Evolutionary conservation across 805 yeast species (phyloP).

Genomic region (Cyberlindnera lachancei): DNA sequence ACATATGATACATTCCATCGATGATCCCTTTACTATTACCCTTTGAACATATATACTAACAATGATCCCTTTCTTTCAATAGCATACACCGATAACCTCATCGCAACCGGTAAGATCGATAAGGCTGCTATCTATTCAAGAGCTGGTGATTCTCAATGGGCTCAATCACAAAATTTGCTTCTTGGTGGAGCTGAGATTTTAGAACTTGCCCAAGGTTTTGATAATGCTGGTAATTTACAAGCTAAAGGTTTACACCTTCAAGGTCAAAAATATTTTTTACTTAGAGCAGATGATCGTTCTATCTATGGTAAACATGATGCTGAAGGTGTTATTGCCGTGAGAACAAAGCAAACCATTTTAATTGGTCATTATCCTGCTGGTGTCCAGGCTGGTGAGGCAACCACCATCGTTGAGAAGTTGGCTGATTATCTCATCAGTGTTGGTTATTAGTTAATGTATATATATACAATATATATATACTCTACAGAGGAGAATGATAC

Average conservation of each 20-base stretch:
- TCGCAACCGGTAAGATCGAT: conserved; percentile 83
- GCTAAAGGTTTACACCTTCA: conserved; percentile 80
- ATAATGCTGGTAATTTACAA: conserved; percentile 72
- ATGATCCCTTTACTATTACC: too few relatives aligned
- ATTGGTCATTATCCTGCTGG: conserved; percentile 93
- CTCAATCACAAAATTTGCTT: conserved; percentile 60
- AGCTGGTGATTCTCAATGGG: conserved; percentile 96
- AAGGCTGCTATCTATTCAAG: conserved; percentile 89
- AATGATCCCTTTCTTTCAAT: background rate
- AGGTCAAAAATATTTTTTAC: conserved; percentile 79
- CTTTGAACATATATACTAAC: too few relatives aligned
- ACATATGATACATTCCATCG: too few relatives aligned
- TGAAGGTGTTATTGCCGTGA: conserved; percentile 83
- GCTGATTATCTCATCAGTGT: conserved; percentile 91
- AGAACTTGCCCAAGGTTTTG: conserved; percentile 72
- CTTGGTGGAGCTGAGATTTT: conserved; percentile 65
- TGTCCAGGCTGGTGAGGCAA: conserved; percentile 91
- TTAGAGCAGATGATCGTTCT: conserved; percentile 87
- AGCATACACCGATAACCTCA: conserved; percentile 94
- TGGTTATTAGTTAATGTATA: conserved; percentile 64
- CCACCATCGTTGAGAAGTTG: conserved; percentile 88
- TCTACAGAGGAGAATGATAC: too few relatives aligned
- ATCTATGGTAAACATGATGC: conserved; percentile 90
- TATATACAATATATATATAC: too few relatives aligned
- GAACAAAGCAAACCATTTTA: conserved; percentile 88